Conservation (phyloP, 495 filamentous ascomycete genomes). For the Chlorociboria aeruginascens region DNA sequence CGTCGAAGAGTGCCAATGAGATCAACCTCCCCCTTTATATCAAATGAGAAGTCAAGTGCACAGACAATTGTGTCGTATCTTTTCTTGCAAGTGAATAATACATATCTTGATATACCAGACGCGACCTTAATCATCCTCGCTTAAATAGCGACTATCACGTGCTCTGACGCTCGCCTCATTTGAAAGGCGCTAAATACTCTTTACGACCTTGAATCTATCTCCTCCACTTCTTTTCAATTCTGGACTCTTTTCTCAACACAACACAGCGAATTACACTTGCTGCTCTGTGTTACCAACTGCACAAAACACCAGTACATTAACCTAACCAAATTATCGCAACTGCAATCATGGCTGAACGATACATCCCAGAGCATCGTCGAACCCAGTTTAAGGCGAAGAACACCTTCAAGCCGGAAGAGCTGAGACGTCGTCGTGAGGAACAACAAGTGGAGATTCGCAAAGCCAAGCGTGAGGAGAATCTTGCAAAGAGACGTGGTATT, state of each 20-base stretch:
- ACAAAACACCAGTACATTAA: not conserved
- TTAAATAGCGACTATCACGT: no score
- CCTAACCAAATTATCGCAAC: conserved; percentile 14
- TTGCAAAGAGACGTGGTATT: conserved; percentile 96
- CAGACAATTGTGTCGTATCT: no score
- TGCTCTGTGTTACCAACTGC: not conserved
- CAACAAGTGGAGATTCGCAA: conserved; percentile 98
- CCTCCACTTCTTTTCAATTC: conserved; percentile 19
- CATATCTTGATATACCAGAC: no score
- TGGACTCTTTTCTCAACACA: not conserved
- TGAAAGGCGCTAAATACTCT: conserved; percentile 25
- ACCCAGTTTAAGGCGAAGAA: conserved; percentile 98
- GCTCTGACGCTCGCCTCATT: conserved; percentile 16
- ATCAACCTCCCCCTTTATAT: no score
- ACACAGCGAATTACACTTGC: conserved; percentile 7
- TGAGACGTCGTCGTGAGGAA: conserved; percentile 96
- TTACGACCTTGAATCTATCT: conserved; percentile 28
- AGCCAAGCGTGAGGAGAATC: conserved; percentile 94
- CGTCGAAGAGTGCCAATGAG: no score
- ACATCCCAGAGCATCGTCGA: conserved; percentile 98
- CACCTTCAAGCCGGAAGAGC: conserved; percentile 96
- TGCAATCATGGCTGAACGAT: conserved; percentile 86
- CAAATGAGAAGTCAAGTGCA: no score
- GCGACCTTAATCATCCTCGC: no score
- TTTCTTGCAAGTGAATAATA: no score